Evolutionary conservation across 2,329 filamentous ascomycete genomes (phyloP).

Genomic region (Paraphoma chrysanthemicola): DNA sequence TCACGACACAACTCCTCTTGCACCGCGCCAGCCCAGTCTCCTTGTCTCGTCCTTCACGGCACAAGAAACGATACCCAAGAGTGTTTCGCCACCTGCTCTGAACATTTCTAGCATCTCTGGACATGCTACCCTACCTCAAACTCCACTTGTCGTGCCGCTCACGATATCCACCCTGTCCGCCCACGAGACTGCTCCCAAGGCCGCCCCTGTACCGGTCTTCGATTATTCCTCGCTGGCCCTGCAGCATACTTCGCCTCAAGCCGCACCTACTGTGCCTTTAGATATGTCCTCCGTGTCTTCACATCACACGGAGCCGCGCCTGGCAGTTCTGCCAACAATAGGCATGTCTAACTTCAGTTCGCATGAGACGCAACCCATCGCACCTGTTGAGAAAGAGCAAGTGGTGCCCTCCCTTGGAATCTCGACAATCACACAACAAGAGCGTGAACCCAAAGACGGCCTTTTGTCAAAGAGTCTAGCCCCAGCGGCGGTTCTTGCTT

Average conservation of each 20-base stretch:
- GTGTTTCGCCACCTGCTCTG: constrained; percentile 20
- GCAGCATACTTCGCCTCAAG: constrained; percentile 33
- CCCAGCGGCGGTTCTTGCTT: constrained; percentile 21
- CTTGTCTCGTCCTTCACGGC: constrained; percentile 29
- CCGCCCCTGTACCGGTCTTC: background rate
- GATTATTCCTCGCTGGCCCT: constrained; percentile 2
- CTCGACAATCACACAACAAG: constrained; percentile 36
- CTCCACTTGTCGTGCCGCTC: constrained; percentile 13
- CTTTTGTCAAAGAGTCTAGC: constrained; percentile 20
- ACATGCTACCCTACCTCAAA: constrained; percentile 31
- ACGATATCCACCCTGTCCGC: constrained; percentile 21
- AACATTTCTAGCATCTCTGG: constrained; percentile 35
- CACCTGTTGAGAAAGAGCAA: constrained; percentile 37
- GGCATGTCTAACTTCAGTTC: constrained; percentile 26
- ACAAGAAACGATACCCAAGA: constrained; percentile 31
- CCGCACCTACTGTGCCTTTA: constrained; percentile 18
- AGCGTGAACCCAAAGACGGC: constrained; percentile 34
- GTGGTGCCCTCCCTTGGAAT: constrained; percentile 32
- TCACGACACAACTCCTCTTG: constrained; percentile 34
- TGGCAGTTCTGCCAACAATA: constrained; percentile 18
- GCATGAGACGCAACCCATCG: constrained; percentile 33
- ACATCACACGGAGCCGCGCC: constrained; percentile 34
- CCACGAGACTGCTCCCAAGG: background rate
- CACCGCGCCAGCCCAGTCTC: constrained; percentile 19
- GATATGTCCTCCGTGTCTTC: constrained; percentile 29